A percentile compares a stretch with the other conserved stretches of the same genome.
Conservation (phyloP, 139 green algal genomes). For the Haematococcus lacustris region DNA sequence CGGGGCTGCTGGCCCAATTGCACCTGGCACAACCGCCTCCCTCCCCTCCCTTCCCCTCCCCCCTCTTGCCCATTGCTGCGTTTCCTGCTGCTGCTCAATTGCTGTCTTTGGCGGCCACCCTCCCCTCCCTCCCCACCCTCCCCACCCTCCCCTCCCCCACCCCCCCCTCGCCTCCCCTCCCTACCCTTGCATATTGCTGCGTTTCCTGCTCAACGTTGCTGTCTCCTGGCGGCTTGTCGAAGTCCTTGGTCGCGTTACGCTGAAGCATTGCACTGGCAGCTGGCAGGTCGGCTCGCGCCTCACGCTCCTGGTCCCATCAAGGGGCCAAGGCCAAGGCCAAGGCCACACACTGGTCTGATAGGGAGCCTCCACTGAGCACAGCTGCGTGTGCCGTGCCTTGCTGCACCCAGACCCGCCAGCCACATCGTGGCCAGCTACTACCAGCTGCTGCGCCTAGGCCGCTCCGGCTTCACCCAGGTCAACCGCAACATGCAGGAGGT, state of each 20-base stretch:
- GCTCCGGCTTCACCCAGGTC: constrained; percentile 53
- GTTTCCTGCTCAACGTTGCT: too few relatives aligned
- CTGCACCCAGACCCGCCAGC: constrained; percentile 12
- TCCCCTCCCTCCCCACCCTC: too few relatives aligned
- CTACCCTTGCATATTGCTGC: too few relatives aligned
- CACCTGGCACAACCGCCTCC: too few relatives aligned
- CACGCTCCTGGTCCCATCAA: background rate
- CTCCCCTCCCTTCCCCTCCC: too few relatives aligned
- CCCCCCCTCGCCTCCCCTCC: too few relatives aligned
- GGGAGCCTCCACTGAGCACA: background rate
- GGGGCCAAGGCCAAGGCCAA: background rate
- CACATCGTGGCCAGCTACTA: constrained; percentile 59
- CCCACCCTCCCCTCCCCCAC: too few relatives aligned
- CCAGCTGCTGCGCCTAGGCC: constrained; percentile 58
- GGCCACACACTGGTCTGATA: background rate
- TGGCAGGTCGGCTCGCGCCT: background rate
- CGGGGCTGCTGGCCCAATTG: too few relatives aligned
- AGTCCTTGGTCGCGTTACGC: background rate
- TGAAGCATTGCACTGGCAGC: background rate
- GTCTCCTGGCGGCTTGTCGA: background rate
- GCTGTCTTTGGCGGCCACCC: too few relatives aligned
- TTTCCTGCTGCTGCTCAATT: too few relatives aligned
- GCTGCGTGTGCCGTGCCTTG: background rate
- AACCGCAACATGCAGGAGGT: constrained; percentile 44
- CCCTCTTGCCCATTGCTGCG: too few relatives aligned